Evolutionary conservation across 306 rosid species (phyloP), one percentile per base, ranked within the genome.

Genomic region (Lathyrus oleraceus): DNA sequence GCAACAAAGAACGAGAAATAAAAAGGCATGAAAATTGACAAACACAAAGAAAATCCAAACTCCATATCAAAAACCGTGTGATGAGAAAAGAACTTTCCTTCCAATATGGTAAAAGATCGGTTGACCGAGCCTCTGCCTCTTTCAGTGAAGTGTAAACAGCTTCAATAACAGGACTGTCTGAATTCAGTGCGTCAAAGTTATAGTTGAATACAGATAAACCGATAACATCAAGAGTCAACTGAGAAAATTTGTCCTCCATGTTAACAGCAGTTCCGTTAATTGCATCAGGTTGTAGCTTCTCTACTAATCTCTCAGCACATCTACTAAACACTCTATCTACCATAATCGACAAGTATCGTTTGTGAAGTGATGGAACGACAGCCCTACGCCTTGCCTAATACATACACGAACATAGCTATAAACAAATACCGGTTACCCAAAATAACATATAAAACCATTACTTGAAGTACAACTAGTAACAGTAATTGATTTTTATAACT

Each of bases 301-400:
- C 92, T 81, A 94, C 96, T 82, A 94, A 78, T 76, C 97, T 88
- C 82, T 81, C 87, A 6, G 97, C 92, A 82, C 96, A 91, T 83
- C 76, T 86, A 82, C 92, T 85, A 60, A 94, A 88, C 17, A 94
- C 99, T 60, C 88, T 87, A 78, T 91, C 96, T 53, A 94, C 95
- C 56, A 94, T 87, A 76, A 88, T 76, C 1, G 99, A 87, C 82
- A 91, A 83, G 90, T 91, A 94, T 66, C 90, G 87, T 80, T 83
- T 94, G 71, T 91, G 97, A 76, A 94, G 99, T 44, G 99, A 94
- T 32, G 99, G 92, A 83, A 90, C 97, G 83, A 94, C 92, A 61
- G 96, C 98, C 86, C 98, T 84, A 77, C 96, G 96, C 75, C 98
- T 85, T 30, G 87, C 97, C 98, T 94, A 71, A 25, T 51, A 79